Conservation (phyloP, 2,329 filamentous ascomycete genomes). For the Volutella citrinella region DNA sequence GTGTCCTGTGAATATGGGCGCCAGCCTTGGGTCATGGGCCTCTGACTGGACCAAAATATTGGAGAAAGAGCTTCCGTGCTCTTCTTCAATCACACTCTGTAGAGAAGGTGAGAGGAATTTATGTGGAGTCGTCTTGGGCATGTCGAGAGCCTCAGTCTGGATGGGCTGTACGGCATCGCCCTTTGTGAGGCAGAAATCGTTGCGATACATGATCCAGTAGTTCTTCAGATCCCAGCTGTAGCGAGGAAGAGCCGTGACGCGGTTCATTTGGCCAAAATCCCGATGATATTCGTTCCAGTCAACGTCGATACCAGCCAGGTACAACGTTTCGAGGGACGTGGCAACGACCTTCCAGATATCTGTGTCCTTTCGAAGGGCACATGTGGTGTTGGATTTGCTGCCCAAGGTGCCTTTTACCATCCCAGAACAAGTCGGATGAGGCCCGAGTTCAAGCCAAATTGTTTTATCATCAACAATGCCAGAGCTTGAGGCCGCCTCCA, state of each 20-base stretch:
- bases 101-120: constrained; percentile 19
- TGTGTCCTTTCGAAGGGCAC: constrained; percentile 63
- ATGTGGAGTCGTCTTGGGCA: not conserved
- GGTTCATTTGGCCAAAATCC: constrained; percentile 38
- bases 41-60: constrained; percentile 15
- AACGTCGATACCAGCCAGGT: constrained; percentile 59
- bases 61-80: constrained; percentile 6
- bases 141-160: not conserved
- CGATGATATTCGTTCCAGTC: constrained; percentile 68
- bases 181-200: constrained; percentile 72
- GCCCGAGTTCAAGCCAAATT: constrained; percentile 66
- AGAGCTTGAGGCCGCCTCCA: constrained; percentile 47
- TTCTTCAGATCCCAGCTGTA: constrained; percentile 73
- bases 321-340: constrained; percentile 53
- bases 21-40: constrained; percentile 11
- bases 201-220: constrained; percentile 63
- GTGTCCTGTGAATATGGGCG: constrained; percentile 16
- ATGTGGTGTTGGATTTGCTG: constrained; percentile 47
- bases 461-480: constrained; percentile 53
- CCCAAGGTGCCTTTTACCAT: constrained; percentile 63
- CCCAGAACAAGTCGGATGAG: constrained; percentile 60
- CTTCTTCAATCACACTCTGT: constrained; percentile 17
- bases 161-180: constrained; percentile 31
- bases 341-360: constrained; percentile 63
- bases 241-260: constrained; percentile 60